phyloP scores from a whole-genome alignment of 768 basidiomycete genomes.

The Pisolithus microcarpus region DNA sequence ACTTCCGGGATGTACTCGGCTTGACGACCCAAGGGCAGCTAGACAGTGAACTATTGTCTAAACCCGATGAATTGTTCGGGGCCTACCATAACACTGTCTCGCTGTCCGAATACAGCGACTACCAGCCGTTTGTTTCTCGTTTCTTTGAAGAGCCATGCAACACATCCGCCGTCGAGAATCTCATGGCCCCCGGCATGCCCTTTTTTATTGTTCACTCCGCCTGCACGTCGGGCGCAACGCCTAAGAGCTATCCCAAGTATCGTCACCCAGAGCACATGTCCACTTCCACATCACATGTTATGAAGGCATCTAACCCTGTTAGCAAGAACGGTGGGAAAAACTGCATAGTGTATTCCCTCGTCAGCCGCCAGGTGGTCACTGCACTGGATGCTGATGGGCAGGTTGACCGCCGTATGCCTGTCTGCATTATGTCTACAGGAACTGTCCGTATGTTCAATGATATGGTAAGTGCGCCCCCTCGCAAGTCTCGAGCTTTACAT shows the following conservation, averaged over 20 bases:
- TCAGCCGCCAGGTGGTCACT: constrained; percentile 8
- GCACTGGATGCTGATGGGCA: constrained; percentile 5
- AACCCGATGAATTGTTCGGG: constrained; percentile 1
- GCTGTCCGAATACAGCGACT: constrained; percentile 12
- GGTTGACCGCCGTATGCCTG: constrained; percentile 8
- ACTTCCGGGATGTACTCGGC: constrained; percentile 8
- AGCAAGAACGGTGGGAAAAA: constrained; percentile 10
- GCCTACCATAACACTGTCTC: constrained; percentile 13
- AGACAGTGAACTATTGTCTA: background rate
- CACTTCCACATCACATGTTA: constrained; percentile 5
- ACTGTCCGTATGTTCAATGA: constrained; percentile 16
- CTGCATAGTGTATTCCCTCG: constrained; percentile 18
- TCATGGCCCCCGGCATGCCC: constrained; percentile 18
- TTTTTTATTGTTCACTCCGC: constrained; percentile 18
- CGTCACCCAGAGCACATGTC: constrained; percentile 18
- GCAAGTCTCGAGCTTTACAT: background rate
- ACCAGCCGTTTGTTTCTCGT: constrained; percentile 15
- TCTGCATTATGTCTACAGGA: constrained; percentile 18
- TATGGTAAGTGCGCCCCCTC: constrained; percentile 5
- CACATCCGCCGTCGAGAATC: constrained; percentile 11
- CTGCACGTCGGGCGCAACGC: constrained; percentile 11
- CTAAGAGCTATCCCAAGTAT: constrained; percentile 15
- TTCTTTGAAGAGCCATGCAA: constrained; percentile 16
- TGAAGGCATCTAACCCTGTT: constrained; percentile 9
- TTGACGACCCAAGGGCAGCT: background rate